phyloP scores from a whole-genome alignment of 1,139 yeast species.

The Groenewaldozyma auringiensis region DNA sequence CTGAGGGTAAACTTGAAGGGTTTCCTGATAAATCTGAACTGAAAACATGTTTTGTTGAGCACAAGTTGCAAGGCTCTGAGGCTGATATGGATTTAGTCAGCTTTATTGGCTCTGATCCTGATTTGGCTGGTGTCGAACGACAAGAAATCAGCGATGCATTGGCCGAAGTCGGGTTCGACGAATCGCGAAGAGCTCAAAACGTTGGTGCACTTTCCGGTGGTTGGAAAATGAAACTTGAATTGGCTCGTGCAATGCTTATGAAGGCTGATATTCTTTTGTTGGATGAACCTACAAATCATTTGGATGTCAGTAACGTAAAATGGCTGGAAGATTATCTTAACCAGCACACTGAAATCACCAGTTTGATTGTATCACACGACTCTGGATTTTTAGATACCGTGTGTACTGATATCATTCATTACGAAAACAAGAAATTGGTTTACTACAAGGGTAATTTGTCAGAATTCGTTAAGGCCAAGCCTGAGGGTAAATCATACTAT shows the following conservation, averaged over 20 bases:
- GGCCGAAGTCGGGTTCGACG: conserved; percentile 82
- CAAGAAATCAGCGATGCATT: conserved; percentile 72
- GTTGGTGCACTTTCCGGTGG: conserved; percentile 98
- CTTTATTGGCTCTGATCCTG: conserved; percentile 89
- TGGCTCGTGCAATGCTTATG: conserved; percentile 98
- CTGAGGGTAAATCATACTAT: conserved; percentile 94
- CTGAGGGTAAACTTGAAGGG: conserved; percentile 95
- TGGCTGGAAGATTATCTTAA: conserved; percentile 99
- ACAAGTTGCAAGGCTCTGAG: conserved; percentile 91
- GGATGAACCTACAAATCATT: conserved; percentile 99
- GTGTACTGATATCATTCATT: conserved; percentile 94
- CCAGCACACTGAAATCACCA: conserved; percentile 93
- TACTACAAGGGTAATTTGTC: conserved; percentile 95
- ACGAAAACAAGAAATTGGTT: conserved; percentile 89
- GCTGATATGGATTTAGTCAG: conserved; percentile 82
- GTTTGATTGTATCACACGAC: conserved; percentile 98
- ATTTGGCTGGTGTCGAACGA: conserved; percentile 51
- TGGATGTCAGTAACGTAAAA: conserved; percentile 98
- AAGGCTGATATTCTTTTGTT: conserved; percentile 96
- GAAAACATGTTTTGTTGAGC: conserved; percentile 95
- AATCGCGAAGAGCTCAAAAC: conserved; percentile 77
- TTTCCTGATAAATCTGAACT: conserved; percentile 86
- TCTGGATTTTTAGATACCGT: conserved; percentile 95
- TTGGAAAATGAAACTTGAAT: conserved; percentile 99
- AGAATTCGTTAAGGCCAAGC: conserved; percentile 82